phyloP scores from a whole-genome alignment of 2,329 filamentous ascomycete genomes.

The Curvularia hawaiiensis region DNA sequence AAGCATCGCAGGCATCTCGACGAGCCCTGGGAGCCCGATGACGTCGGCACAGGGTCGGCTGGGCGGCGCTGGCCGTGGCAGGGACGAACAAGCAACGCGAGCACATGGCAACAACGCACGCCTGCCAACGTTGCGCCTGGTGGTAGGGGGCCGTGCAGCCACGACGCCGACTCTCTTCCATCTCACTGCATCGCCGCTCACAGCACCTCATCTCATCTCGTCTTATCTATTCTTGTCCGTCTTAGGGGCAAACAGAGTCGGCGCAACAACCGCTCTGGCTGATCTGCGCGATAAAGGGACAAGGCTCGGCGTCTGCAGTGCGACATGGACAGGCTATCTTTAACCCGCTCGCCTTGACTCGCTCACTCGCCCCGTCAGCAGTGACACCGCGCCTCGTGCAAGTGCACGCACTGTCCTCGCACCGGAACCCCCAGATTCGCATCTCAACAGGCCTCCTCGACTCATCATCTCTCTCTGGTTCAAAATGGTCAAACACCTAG shows the following conservation, averaged over 20 bases:
- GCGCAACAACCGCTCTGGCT: background rate
- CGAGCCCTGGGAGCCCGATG: background rate
- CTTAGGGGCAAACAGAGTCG: background rate
- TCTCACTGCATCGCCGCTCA: background rate
- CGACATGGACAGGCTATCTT: conserved; percentile 4
- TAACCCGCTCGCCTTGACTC: conserved; percentile 5
- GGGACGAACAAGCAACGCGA: background rate
- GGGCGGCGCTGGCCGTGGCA: background rate
- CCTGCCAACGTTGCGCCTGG: background rate
- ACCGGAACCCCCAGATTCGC: conserved; percentile 6
- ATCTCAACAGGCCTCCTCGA: conserved; percentile 4
- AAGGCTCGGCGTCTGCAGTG: conserved; percentile 4
- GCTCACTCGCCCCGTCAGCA: conserved; percentile 11
- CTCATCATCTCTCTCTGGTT: conserved; percentile 8
- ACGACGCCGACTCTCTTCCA: background rate
- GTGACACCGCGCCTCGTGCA: conserved; percentile 1
- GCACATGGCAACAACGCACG: background rate
- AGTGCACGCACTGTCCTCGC: background rate
- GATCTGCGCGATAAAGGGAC: background rate
- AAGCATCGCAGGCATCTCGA: background rate
- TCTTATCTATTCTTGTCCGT: background rate
- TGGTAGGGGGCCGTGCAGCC: background rate
- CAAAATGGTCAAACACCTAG: conserved; percentile 6
- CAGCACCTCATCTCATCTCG: background rate
- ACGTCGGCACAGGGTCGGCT: conserved; percentile 4